These are phyloP conservation scores for Neonectria ditissima DNA, from an alignment of 2,329 filamentous ascomycete species.

Conservation along the genomic window DNA sequence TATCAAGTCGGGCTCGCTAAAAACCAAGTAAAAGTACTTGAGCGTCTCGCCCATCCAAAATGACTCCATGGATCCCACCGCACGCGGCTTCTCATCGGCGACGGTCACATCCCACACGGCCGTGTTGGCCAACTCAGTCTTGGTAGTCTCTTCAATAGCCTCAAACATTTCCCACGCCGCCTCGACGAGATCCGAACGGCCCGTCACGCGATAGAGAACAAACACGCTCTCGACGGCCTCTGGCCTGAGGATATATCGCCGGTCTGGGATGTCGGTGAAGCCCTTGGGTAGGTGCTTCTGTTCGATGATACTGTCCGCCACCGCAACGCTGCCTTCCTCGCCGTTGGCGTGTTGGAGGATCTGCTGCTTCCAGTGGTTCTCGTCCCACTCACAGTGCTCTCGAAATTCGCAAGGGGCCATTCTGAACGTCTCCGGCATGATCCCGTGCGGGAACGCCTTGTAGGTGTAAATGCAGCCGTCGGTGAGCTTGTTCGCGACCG, in stretches of 20 bases:
- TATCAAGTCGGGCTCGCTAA: conserved; percentile 59
- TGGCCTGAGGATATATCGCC: conserved; percentile 64
- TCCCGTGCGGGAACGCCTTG: conserved; percentile 58
- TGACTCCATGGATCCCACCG: conserved; percentile 72
- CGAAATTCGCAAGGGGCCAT: conserved; percentile 54
- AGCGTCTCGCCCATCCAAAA: conserved; percentile 47
- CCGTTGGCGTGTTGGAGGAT: conserved; percentile 39
- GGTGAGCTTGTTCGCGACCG: conserved; percentile 58
- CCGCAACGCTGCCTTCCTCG: conserved; percentile 39
- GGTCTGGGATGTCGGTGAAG: conserved; percentile 69
- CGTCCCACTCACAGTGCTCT: conserved; percentile 53
- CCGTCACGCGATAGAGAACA: conserved; percentile 65
- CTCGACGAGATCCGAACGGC: conserved; percentile 58
- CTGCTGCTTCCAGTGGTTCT: conserved; percentile 51
- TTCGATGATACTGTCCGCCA: conserved; percentile 44
- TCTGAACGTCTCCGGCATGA: conserved; percentile 64
- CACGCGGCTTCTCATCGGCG: conserved; percentile 46
- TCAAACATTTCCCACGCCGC: conserved; percentile 67
- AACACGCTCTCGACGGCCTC: conserved; percentile 68
- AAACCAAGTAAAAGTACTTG: conserved; percentile 46
- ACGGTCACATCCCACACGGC: conserved; percentile 57
- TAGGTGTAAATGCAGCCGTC: conserved; percentile 67
- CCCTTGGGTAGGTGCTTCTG: conserved; percentile 61
- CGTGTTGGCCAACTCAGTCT: conserved; percentile 62
- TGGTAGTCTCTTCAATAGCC: conserved; percentile 59